A percentile compares a stretch with the other conserved stretches of the same genome.
Evolutionary conservation across 208 protist genomes (phyloP).

Genomic region (Acanthamoeba sp.): DNA sequence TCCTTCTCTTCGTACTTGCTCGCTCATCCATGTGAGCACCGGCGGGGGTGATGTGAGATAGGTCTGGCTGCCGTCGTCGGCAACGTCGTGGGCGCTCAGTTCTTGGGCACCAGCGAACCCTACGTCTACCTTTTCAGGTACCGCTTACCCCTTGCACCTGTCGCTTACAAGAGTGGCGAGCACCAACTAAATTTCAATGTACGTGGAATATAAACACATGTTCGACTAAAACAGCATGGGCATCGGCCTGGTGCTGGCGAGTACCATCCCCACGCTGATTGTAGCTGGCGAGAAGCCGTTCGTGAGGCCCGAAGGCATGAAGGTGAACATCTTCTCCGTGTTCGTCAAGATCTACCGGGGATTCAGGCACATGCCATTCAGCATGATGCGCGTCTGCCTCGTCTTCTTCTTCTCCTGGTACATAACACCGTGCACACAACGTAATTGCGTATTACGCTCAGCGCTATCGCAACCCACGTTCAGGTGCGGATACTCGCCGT

Average conservation of each 20-base stretch:
- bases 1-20: too few species aligned
- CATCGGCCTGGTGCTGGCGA: slow-evolving; percentile 69
- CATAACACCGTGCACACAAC: not conserved
- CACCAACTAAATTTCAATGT: not conserved
- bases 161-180: too few species aligned
- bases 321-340: slow-evolving; percentile 69
- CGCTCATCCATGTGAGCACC: not conserved
- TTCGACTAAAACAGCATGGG: slow-evolving; percentile 77
- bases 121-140: slow-evolving; percentile 76
- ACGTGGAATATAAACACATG: not conserved
- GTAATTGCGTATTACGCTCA: not conserved
- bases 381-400: slow-evolving; percentile 80
- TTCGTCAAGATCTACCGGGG: slow-evolving; percentile 78
- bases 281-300: slow-evolving; percentile 78
- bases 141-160: not conserved
- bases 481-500: slow-evolving; percentile 78
- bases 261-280: slow-evolving; percentile 81
- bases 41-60: not conserved
- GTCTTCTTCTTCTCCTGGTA: slow-evolving; percentile 86
- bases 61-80: slow-evolving; percentile 77
- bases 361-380: slow-evolving; percentile 75
- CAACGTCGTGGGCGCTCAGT: slow-evolving; percentile 77
- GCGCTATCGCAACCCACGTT: not conserved
- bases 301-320: slow-evolving; percentile 50
- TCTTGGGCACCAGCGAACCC: slow-evolving; percentile 32